A percentile compares a stretch with the other conserved stretches of the same genome.
These are phyloP conservation scores for Coemansia sp. DNA, from an alignment of 192 early-diverging fungal species.

Conservation along the genomic window DNA sequence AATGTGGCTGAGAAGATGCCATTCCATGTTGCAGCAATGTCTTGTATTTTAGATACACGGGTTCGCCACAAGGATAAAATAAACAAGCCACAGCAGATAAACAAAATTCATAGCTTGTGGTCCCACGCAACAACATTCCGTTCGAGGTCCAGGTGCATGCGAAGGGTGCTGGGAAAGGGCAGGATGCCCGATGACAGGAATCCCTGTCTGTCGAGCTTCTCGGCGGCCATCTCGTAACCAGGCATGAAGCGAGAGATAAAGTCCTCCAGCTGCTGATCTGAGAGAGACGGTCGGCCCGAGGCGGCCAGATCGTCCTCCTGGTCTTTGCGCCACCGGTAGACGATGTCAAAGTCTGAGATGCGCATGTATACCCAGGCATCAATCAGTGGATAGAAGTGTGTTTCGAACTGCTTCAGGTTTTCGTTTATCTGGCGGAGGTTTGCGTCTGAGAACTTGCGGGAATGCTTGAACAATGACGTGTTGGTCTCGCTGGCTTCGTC, in stretches of 20 bases:
- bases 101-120: slow-evolving; percentile 31
- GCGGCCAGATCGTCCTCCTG: slow-evolving; percentile 71
- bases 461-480: slow-evolving; percentile 33
- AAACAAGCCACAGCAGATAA: not conserved
- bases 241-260: slow-evolving; percentile 93
- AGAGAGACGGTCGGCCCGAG: slow-evolving; percentile 55
- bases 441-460: slow-evolving; percentile 31
- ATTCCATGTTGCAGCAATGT: no score
- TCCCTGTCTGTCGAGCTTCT: slow-evolving; percentile 32
- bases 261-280: slow-evolving; percentile 70
- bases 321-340: slow-evolving; percentile 85
- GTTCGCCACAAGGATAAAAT: no score
- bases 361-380: slow-evolving; percentile 77
- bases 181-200: slow-evolving; percentile 40
- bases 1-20: not conserved
- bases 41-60: no score
- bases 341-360: slow-evolving; percentile 59
- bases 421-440: slow-evolving; percentile 37
- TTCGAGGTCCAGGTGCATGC: slow-evolving; percentile 48
- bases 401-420: slow-evolving; percentile 55
- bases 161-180: slow-evolving; percentile 22
- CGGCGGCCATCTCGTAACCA: slow-evolving; percentile 60
- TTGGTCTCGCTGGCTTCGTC: slow-evolving; percentile 3
- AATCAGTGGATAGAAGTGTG: slow-evolving; percentile 62
- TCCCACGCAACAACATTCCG: slow-evolving; percentile 41